Percentiles rank a stretch among this genome's conserved stretches.
These are phyloP conservation scores for Ormosia emarginata DNA, from an alignment of 306 rosid genomes.

Conservation along the genomic window DNA sequence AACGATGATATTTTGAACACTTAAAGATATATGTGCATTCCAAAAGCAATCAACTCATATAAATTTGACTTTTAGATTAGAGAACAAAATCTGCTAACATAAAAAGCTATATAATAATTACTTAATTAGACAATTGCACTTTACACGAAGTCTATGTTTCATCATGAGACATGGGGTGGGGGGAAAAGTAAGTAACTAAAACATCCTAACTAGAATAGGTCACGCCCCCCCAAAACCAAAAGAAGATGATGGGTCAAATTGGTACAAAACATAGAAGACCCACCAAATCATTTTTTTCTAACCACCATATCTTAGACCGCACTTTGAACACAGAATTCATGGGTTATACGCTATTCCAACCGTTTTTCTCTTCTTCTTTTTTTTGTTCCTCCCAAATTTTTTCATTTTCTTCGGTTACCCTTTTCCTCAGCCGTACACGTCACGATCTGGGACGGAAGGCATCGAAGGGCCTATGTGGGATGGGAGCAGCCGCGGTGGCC, in stretches of 20 bases:
- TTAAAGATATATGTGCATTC: neutral
- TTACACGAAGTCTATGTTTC: slow-evolving; percentile 28
- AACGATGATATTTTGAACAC: neutral
- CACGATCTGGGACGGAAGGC: slow-evolving; percentile 36
- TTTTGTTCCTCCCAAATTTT: neutral
- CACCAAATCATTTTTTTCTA: slow-evolving; percentile 37
- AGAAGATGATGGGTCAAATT: slow-evolving; percentile 25
- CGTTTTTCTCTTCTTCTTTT: neutral
- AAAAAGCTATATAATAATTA: neutral
- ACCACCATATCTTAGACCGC: slow-evolving; percentile 44
- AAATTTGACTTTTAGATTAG: slow-evolving; percentile 7
- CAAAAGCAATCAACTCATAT: neutral
- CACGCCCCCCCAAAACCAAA: neutral
- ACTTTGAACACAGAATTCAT: slow-evolving; percentile 16
- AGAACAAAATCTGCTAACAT: slow-evolving; percentile 11
- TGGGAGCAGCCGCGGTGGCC: slow-evolving; percentile 23
- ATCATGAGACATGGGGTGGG: neutral
- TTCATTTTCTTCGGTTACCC: neutral
- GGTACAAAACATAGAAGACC: slow-evolving; percentile 36
- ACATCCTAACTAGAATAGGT: slow-evolving; percentile 11
- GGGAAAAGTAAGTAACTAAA: slow-evolving; percentile 18
- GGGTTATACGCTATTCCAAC: slow-evolving; percentile 4
- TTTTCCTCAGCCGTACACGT: neutral
- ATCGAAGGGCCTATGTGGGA: slow-evolving; percentile 33
- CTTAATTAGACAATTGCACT: slow-evolving; percentile 31